phyloP scores from a whole-genome alignment of 2,329 filamentous ascomycete genomes.

The Nothophaeocryptopus gaeumannii region DNA sequence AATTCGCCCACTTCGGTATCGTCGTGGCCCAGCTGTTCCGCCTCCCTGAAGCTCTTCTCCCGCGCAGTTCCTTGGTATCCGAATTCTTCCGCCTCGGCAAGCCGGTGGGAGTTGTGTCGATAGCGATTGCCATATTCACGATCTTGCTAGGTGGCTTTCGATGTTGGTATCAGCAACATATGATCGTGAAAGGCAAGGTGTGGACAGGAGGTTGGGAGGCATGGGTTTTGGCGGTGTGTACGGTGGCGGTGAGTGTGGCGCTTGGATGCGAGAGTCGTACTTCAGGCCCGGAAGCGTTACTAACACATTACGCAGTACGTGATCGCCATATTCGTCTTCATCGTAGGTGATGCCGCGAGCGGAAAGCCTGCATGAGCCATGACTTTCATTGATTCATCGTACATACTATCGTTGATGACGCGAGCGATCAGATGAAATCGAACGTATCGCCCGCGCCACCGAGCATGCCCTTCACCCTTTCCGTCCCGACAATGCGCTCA shows the following conservation, averaged over 20 bases:
- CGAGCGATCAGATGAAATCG: conserved; percentile 74
- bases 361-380: neutral
- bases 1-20: conserved; percentile 1
- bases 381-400: too few species aligned
- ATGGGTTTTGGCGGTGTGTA: neutral
- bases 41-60: neutral
- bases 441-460: conserved; percentile 73
- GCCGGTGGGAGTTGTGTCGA: neutral
- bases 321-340: neutral
- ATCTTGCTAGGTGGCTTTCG: neutral
- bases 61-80: neutral
- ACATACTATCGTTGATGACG: too few species aligned
- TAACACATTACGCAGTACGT: neutral
- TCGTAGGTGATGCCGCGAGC: neutral
- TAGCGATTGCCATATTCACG: neutral
- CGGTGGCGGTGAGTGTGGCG: neutral
- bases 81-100: neutral
- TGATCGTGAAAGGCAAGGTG: neutral
- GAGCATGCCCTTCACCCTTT: conserved; percentile 80
- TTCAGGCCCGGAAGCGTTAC: neutral
- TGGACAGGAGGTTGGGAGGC: neutral
- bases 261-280: neutral
- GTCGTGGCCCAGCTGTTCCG: neutral
- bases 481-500: conserved; percentile 80
- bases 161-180: conserved; percentile 1